Evolutionary conservation across 1,284 basidiomycete species (phyloP).

Genomic region (Ceratobasidium sp.): DNA sequence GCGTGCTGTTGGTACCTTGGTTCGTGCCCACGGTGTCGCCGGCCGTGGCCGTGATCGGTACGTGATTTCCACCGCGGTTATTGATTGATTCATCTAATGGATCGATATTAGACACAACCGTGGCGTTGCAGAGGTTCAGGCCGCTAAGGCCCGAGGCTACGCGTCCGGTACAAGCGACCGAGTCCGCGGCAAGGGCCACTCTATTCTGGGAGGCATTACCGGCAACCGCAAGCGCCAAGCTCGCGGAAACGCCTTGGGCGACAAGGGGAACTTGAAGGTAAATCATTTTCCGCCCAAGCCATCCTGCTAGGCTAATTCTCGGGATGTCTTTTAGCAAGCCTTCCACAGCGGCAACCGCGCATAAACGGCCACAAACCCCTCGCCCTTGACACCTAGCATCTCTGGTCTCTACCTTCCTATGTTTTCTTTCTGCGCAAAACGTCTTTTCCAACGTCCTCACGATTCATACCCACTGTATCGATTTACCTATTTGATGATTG

Average conservation of each 20-base stretch:
- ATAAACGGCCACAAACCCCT: not conserved
- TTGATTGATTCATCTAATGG: not conserved
- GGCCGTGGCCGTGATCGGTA: slow-evolving; percentile 37
- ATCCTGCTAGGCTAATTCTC: not conserved
- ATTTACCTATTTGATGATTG: not conserved
- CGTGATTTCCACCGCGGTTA: not conserved
- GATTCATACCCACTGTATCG: slow-evolving; percentile 1
- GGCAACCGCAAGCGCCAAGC: slow-evolving; percentile 40
- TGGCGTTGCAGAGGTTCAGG: slow-evolving; percentile 28
- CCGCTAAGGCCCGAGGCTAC: slow-evolving; percentile 27
- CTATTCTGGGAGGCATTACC: slow-evolving; percentile 38
- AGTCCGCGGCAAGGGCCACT: slow-evolving; percentile 39
- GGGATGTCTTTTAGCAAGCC: slow-evolving; percentile 14
- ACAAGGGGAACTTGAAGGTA: slow-evolving; percentile 38
- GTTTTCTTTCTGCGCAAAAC: not conserved
- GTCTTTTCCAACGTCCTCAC: not conserved
- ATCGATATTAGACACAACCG: slow-evolving; percentile 23
- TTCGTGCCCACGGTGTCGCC: slow-evolving; percentile 33
- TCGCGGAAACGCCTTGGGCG: slow-evolving; percentile 35
- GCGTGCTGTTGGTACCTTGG: slow-evolving; percentile 31
- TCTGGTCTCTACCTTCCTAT: not conserved
- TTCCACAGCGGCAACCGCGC: slow-evolving; percentile 36
- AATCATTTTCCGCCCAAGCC: not conserved
- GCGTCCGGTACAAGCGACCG: slow-evolving; percentile 34
- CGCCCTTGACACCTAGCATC: not conserved